Evolutionary conservation across 176 grass and related monocot genomes (phyloP), one percentile per base, ranked within the genome.

Genomic region (Triticum timopheevii): DNA sequence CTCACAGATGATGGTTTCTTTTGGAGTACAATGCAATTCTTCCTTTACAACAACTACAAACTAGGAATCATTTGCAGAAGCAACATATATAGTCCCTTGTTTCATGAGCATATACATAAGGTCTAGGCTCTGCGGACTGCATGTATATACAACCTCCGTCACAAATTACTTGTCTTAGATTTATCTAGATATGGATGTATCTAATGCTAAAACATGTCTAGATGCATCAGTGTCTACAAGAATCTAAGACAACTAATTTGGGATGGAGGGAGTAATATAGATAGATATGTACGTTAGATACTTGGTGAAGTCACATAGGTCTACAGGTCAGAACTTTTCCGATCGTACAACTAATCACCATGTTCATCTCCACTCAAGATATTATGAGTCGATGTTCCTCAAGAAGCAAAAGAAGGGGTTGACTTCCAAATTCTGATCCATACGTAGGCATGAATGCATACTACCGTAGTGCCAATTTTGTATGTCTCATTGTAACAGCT

Each of bases 371-470:
- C 34, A 83, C 52, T 61, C 16, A 11, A 65, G 45, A 86, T 64
- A 54, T 23, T 38, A 39, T 86, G 56, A 67, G 58, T n/a, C 74
- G 25, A 50, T 15, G 25, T 30, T 19, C 44, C 25, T 20, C 16
- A 8, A 10, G 20, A 35, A 34, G 4, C 6, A 31, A 50, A 75
- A 49, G 8, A 30, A 52, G 73, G 73, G 84, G 61, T 75, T 87
- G 84, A 83, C 84, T 84, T 84, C 81, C 83, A 80, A 83, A 80
- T 84, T 84, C 85, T 61, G 35, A 79, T 83, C 56, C 74, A 42
- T 82, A 56, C 73, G 61, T 9, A 83, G 42, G 65, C 58, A 66
- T 87, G 58, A 45, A 79, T 81, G 24, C 23, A 73, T 52, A 31
- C 20, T 67, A 83, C 42, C 38, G 45, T 20, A 79, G 52, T 64